Evolutionary conservation across 768 basidiomycete genomes (phyloP), one percentile per base, ranked within the genome.

Genomic region (Boletus reticulatus): DNA sequence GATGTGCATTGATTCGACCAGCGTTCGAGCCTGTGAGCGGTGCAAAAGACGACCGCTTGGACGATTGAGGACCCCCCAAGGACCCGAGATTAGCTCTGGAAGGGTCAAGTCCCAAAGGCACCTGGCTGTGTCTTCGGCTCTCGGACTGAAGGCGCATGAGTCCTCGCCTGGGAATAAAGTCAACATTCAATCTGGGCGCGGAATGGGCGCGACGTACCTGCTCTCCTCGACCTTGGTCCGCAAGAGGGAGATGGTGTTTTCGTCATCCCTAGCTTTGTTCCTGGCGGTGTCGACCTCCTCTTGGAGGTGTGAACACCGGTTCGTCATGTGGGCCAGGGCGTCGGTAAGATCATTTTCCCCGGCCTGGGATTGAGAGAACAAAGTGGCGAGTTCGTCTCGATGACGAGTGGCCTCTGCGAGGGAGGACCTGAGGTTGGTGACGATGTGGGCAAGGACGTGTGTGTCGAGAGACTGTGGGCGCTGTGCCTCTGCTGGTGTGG

Each of bases 171-270:
- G 27, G 34, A 42, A 14, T 41, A 37, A 36, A 32, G 45, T 62
- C 54, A 51, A 47, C 27, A 53, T 55, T 12, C 58, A 43, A 37
- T 47, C 20, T 50, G 20, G 4, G 36, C 22, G 29, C n/a, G 12
- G 9, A 1, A 38, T 29, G 42, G 20, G 32, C 47, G 37, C 16
- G 66, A 60, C 81, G 20, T 62, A 89, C 90, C 91, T 81, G 78
- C 89, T 91, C 71, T 93, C 91, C 63, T 93, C 91, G 4, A 93
- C 89, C 68, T 92, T 93, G n/a, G 82, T 78, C 36, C 92, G 81
- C 48, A 94, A 74, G 70, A 93, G 73, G 4, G 76, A 71, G 46
- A 94, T 89, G 37, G 88, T 85, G 56, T 92, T 85, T 64, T 89
- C 89, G 52, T 91, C 87, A 45, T 92, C 90, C 55, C 78, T 81